Base-by-base conservation (phyloP, 495 filamentous ascomycete genomes). In the Bryoglossum gracile region DNA sequence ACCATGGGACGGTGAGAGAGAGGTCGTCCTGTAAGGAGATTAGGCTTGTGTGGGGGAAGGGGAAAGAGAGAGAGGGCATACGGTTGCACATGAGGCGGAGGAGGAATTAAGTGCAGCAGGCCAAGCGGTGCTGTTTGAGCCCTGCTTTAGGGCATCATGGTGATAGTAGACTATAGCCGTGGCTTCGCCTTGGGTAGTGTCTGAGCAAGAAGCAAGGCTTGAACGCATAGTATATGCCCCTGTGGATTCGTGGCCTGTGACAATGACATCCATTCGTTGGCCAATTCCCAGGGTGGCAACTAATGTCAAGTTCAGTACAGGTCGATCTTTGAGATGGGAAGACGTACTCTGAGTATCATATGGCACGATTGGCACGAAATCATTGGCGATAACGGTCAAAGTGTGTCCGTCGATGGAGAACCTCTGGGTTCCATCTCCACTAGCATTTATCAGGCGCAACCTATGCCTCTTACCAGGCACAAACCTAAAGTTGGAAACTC, bases 221-320 rank as follows among this genome's bases (percentile, higher is more conserved):
- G 54, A 48, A 18, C 58, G 46, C 48, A 60, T 54, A 81, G 81
- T 86, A 65, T 82, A 87, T 64, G 67, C 60, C 10, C 59, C 48
- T 52, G 76, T 62, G 73, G 43, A 9, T 0, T 19, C 30, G 43
- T 33, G 16, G 3, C 28, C 83, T 24, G 74, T 72, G 24, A 57
- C 42, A 1, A 57, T 25, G 18, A 58, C 70, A 51, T 87, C 77
- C 58, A 81, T 81, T 28, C 85, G 74, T 65, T 88, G 82, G 9
- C 78, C 84, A 61, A 87, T 67, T 6, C 32, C 43, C 10, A 54
- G 13, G 8, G 46, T 53, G 1, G 48, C 44, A 39, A 51, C 47
- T 48, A 30, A 18, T 6, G 13, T n/a, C 26, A 6, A 11, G n/a
- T 8, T 41, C 16, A 51, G 24, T 16, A 21, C 13, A 5, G 36